phyloP scores from a whole-genome alignment of 2,329 filamentous ascomycete species.

The Ophioceras dolichostomum region DNA sequence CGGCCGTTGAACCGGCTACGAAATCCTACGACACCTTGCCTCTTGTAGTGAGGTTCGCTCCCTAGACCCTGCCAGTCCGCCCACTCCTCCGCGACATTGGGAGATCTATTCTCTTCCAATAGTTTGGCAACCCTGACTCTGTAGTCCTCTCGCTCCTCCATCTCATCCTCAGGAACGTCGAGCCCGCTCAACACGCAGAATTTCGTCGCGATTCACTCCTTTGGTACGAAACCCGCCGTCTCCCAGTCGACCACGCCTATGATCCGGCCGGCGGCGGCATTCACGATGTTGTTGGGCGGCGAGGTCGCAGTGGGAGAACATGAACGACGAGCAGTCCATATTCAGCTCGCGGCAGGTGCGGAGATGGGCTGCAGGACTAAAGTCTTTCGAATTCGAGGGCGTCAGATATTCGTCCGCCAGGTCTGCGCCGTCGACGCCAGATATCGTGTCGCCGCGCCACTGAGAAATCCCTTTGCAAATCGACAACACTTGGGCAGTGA shows the following conservation, averaged over 20 bases:
- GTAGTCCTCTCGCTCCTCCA: not conserved
- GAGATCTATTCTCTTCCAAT: not conserved
- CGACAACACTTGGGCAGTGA: not conserved
- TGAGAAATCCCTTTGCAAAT: not conserved
- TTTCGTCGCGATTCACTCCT: not conserved
- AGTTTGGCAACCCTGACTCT: not conserved
- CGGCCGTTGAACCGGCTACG: too few relatives aligned
- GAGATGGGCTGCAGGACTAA: not conserved
- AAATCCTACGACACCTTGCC: too few relatives aligned
- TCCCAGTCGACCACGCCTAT: not conserved
- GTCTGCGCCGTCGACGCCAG: not conserved
- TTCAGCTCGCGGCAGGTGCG: not conserved
- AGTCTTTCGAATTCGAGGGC: not conserved
- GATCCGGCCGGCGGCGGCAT: not conserved
- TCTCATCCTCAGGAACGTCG: not conserved
- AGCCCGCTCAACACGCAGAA: not conserved
- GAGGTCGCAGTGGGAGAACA: not conserved
- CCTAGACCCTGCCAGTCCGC: too few relatives aligned
- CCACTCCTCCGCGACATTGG: not conserved
- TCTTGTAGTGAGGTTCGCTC: too few relatives aligned
- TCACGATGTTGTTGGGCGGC: not conserved
- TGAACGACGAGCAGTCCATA: not conserved
- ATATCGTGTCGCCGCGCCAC: not conserved
- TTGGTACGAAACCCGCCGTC: not conserved
- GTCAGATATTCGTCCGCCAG: not conserved